A percentile compares a stretch with the other conserved stretches of the same genome.
phyloP scores from a whole-genome alignment of 2,329 filamentous ascomycete genomes.

The Sarocladium kiliense region DNA sequence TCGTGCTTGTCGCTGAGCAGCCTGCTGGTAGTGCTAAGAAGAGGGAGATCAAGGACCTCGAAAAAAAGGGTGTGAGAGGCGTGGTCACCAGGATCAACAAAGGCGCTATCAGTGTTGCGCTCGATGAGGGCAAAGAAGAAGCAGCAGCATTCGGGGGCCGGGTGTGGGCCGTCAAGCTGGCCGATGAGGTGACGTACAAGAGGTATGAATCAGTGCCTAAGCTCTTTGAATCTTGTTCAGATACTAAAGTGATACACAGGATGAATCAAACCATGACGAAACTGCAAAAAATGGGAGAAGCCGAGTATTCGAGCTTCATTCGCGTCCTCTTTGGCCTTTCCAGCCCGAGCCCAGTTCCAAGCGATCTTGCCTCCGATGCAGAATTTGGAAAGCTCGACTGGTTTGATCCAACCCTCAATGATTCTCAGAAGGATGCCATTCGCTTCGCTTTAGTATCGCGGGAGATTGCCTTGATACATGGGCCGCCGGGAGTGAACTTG shows the following conservation, averaged over 20 bases:
- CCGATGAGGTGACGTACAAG: constrained; percentile 62
- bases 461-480: constrained; percentile 87
- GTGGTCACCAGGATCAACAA: constrained; percentile 63
- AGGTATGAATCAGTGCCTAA: constrained; percentile 30
- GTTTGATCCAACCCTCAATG: constrained; percentile 58
- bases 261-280: constrained; percentile 61
- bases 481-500: constrained; percentile 69
- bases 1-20: constrained; percentile 72
- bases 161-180: constrained; percentile 62
- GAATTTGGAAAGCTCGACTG: constrained; percentile 47
- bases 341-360: constrained; percentile 42
- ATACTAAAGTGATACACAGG: constrained; percentile 22
- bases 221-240: neutral
- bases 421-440: constrained; percentile 63
- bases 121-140: constrained; percentile 59
- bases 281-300: constrained; percentile 51
- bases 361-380: constrained; percentile 35
- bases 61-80: constrained; percentile 62
- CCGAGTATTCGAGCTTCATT: constrained; percentile 55
- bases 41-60: constrained; percentile 64
- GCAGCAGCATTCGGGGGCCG: constrained; percentile 36
- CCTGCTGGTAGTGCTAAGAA: constrained; percentile 67
- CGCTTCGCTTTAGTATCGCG: constrained; percentile 77
- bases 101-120: constrained; percentile 57
- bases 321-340: constrained; percentile 58